Evolutionary conservation across 139 green algal genomes (phyloP).

Genomic region (Edaphochlamys debaryana): DNA sequence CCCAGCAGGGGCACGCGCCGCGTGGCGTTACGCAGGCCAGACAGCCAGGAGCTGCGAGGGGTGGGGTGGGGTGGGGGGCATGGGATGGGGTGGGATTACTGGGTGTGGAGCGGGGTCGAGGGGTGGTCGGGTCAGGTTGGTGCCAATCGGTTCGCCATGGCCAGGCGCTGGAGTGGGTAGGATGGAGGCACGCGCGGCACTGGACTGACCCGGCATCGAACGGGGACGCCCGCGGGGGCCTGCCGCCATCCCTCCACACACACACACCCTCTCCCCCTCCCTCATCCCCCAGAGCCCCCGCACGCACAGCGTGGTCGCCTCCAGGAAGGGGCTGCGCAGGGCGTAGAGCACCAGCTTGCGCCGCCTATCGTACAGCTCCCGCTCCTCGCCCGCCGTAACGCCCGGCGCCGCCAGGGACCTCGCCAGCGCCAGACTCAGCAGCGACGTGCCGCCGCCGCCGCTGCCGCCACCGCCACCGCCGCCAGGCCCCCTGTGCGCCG

Average conservation of each 20-base stretch:
- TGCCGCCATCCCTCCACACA: too few relatives aligned
- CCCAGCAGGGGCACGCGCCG: constrained; percentile 36
- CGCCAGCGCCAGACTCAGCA: constrained; percentile 43
- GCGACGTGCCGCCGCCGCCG: constrained; percentile 9
- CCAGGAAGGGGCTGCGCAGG: constrained; percentile 59
- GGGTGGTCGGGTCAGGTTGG: too few relatives aligned
- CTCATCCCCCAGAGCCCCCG: too few relatives aligned
- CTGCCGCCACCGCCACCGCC: neutral
- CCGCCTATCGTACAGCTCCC: constrained; percentile 47
- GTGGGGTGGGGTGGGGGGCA: neutral
- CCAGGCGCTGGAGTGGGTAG: too few relatives aligned
- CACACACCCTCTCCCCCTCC: too few relatives aligned
- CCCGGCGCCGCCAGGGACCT: constrained; percentile 37
- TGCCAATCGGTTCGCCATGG: too few relatives aligned
- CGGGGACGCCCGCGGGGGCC: too few relatives aligned
- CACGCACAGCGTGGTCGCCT: constrained; percentile 32
- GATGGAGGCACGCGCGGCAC: too few relatives aligned
- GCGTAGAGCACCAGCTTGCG: constrained; percentile 60
- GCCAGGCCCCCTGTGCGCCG: neutral
- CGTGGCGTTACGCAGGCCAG: neutral
- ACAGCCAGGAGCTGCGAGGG: constrained; percentile 18
- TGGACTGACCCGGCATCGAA: too few relatives aligned
- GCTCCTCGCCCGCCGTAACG: constrained; percentile 40
- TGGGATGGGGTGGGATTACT: neutral
- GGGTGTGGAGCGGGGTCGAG: neutral